Evolutionary conservation across 177 flowering plant genomes (phyloP).

Genomic region (Telopea speciosissima): DNA sequence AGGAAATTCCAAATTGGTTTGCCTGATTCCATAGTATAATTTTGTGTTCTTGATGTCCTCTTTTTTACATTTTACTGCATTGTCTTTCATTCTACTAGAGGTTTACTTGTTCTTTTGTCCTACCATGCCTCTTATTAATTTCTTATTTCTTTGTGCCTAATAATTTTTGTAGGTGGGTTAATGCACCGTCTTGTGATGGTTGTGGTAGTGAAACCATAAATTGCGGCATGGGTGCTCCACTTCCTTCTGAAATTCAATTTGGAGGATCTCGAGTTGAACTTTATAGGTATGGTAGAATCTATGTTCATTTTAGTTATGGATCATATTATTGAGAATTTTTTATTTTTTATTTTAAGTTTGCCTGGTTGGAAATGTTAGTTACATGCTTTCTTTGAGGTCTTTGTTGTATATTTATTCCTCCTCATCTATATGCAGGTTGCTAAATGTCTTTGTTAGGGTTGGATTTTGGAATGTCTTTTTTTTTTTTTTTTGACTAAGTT

Average conservation of each 20-base stretch:
- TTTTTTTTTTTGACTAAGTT: too few relatives aligned
- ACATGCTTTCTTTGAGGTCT: background rate
- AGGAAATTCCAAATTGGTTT: too few relatives aligned
- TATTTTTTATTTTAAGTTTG: too few relatives aligned
- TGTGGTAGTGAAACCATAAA: constrained; percentile 53
- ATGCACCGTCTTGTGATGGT: constrained; percentile 78
- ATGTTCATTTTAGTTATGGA: background rate
- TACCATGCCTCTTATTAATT: background rate
- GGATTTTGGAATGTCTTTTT: too few relatives aligned
- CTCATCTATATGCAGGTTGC: too few relatives aligned
- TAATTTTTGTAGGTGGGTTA: constrained; percentile 63
- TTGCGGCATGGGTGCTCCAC: constrained; percentile 60
- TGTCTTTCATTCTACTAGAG: too few relatives aligned
- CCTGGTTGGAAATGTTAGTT: background rate
- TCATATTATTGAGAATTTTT: too few relatives aligned
- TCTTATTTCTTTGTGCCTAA: background rate
- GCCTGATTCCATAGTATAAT: too few relatives aligned
- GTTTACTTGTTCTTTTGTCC: background rate
- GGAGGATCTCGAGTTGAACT: constrained; percentile 83
- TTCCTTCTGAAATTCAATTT: constrained; percentile 53
- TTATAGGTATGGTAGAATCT: constrained; percentile 46
- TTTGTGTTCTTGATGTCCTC: too few relatives aligned
- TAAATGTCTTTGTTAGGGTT: too few relatives aligned
- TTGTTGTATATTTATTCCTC: too few relatives aligned
- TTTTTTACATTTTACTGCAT: too few relatives aligned